Base-by-base conservation (phyloP, 352 stramenopile species). In the Pythium rhizo-oryzae region DNA sequence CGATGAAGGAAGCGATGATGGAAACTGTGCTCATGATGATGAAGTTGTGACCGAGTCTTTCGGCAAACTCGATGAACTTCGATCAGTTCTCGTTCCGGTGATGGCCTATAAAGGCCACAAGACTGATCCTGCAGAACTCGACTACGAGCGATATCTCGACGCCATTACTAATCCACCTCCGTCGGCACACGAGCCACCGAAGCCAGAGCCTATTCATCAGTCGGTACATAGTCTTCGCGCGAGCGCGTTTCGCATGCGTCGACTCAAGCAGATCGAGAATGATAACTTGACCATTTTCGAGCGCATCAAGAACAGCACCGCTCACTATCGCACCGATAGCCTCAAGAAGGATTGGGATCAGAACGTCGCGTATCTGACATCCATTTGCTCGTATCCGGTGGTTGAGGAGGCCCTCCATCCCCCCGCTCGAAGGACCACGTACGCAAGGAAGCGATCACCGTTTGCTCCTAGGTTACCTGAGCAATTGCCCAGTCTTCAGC, bases 301-400 rank as follows among this genome's bases (percentile, higher is more conserved):
- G 15, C 76, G 84, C 15, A 89, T 92, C 62, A 79, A 81, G 46
- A 86, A 90, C 65, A 90, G 69, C 47, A 62, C 68, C 2, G 72
- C 84, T 3, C 81, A 92, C 64, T 94, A 94, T 55, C 72, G 77
- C 2, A 88, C 87, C 8, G 78, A 87, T 41, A 61, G 81, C 12
- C 58, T 94, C 16, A 71, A 68, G 23, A 80, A 76, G 51, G 84
- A 91, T 24, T 92, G 84, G 82, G 67, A 82, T 21, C 85, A 90
- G 57, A 92, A 90, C 67, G 58, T 88, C n/a, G 81, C 84, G 25
- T 94, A 91, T 37, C 65, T 94, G 33, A 76, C 80, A 19, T 89
- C 85, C 11, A 92, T 92, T 52, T 89, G 78, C 53, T 79, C 85
- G 62, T 92, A 87, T 59, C 85, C 80, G 0, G 43, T 88, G 16